phyloP scores from a whole-genome alignment of 2,329 filamentous ascomycete genomes.

The Phaeoacremonium minimum region DNA sequence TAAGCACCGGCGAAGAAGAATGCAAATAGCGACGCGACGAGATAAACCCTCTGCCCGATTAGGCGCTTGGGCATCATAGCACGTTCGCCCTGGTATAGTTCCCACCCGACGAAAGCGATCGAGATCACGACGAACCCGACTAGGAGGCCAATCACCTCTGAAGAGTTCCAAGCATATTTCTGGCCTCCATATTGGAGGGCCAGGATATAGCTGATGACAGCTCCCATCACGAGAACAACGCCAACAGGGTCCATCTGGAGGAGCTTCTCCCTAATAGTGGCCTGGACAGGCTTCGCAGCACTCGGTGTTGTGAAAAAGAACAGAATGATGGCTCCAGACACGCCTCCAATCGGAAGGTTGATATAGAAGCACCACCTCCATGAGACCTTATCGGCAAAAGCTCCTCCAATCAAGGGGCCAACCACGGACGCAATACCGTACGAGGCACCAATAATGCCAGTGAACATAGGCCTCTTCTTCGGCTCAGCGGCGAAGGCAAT shows the following conservation, averaged over 20 bases:
- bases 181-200: conserved; percentile 38
- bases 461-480: conserved; percentile 12
- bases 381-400: conserved; percentile 15
- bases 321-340: conserved; percentile 16
- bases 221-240: conserved; percentile 29
- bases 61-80: conserved; percentile 47
- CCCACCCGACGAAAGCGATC: conserved; percentile 22
- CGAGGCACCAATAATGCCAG: conserved; percentile 9
- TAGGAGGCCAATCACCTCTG: conserved; percentile 28
- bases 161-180: conserved; percentile 27
- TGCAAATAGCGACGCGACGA: conserved; percentile 31
- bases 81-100: conserved; percentile 32
- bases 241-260: conserved; percentile 37
- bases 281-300: conserved; percentile 21
- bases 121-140: conserved; percentile 19
- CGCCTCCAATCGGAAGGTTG: conserved; percentile 23
- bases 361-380: conserved; percentile 26
- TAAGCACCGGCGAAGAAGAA: conserved; percentile 37
- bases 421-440: conserved; percentile 16
- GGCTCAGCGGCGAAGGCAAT: conserved; percentile 15
- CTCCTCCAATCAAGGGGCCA: conserved; percentile 19
- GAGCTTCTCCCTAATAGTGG: conserved; percentile 29
- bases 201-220: conserved; percentile 31
- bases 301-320: conserved; percentile 29
- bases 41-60: conserved; percentile 36